Base-by-base conservation (phyloP, 2,329 filamentous ascomycete genomes). In the Exophiala sideris region DNA sequence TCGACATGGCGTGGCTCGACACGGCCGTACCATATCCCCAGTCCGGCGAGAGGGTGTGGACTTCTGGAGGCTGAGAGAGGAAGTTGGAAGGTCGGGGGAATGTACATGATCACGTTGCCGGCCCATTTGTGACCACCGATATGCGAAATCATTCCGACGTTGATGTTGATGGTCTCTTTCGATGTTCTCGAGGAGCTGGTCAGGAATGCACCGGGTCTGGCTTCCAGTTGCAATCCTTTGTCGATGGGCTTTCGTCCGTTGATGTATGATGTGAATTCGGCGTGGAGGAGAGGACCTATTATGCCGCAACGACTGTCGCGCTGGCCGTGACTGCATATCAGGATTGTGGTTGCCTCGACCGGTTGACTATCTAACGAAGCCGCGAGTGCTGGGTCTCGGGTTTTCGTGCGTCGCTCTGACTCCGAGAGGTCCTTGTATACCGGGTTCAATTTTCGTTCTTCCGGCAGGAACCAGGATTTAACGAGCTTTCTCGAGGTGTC, bases 71-170 rank as follows among this genome's bases (percentile, higher is more conserved):
- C 11, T 14, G 7, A 24, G 4, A 10, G 44, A 4, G 9, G 38
- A 16, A 18, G 14, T 40, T 9, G 16, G 36, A 57, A 51, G 6
- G 32, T 45, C 16, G 57, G 59, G 5, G 63, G 63, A 9, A 64
- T 81, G 70, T 96, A 96, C 1, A 96, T 76, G 74, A 96, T 85
- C 60, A 96, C 83, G 67, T 96, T 96, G 24, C 91, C 91, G 45
- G 86, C 86, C 74, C 92, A 96, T 76, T 95, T 95, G 76, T 96
- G 91, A 0, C 91, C 92, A 33, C 92, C 91, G 3, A 96, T 89
- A 67, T 96, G 91, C 56, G 85, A 91, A 62, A 96, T 74, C 45
- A 69, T 62, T 4, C 70, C 73, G 50, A 76, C 62, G 56, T 75
- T 71, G 9, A 70, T 48, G 57, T 61, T 45, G 46, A 40, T 34